Percentiles rank a stretch among this genome's conserved stretches.
phyloP scores from a whole-genome alignment of 352 stramenopile genomes.

The Globisporangium barbulae region DNA sequence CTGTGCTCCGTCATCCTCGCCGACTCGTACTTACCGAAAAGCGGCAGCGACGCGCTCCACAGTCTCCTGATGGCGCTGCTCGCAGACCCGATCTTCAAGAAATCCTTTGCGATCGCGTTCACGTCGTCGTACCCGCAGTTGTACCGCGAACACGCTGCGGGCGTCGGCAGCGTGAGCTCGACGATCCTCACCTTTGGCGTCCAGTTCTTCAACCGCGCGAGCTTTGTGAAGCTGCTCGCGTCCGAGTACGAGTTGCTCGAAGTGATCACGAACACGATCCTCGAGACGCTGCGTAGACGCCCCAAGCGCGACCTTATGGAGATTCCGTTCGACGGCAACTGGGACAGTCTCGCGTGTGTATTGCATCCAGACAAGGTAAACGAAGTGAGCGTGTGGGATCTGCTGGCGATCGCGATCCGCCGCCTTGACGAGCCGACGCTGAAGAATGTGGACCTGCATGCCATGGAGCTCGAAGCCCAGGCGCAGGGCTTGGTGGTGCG shows the following conservation, averaged over 20 bases:
- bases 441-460: constrained; percentile 42
- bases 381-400: constrained; percentile 58
- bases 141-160: constrained; percentile 72
- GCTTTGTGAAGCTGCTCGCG: constrained; percentile 91
- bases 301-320: constrained; percentile 37
- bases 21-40: constrained; percentile 80
- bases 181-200: constrained; percentile 93
- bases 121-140: constrained; percentile 91
- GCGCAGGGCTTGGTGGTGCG: constrained; percentile 36
- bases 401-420: constrained; percentile 65
- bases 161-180: constrained; percentile 78
- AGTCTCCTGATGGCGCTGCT: constrained; percentile 95
- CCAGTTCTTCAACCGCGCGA: constrained; percentile 98
- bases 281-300: constrained; percentile 68
- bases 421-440: constrained; percentile 34
- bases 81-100: constrained; percentile 96
- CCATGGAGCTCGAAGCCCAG: constrained; percentile 42
- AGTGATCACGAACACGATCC: constrained; percentile 62
- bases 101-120: constrained; percentile 93
- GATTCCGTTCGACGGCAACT: constrained; percentile 44
- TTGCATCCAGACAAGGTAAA: constrained; percentile 30
- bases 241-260: constrained; percentile 70
- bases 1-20: constrained; percentile 80
- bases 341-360: constrained; percentile 40
- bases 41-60: constrained; percentile 81